Evolutionary conservation across 176 grass and related monocot genomes (phyloP).

Genomic region (Tuctoria greenei): DNA sequence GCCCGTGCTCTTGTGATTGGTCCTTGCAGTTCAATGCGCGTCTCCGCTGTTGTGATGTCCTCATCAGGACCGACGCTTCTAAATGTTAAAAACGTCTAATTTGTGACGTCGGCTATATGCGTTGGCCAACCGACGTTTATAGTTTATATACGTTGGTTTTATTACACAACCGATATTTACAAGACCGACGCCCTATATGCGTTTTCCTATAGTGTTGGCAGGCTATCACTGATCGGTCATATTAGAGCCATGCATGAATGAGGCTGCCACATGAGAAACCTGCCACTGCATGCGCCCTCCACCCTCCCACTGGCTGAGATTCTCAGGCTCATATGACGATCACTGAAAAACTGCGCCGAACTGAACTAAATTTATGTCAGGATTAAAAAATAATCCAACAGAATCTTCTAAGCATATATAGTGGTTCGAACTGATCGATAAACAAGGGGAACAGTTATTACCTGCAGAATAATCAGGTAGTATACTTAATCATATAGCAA

Average conservation of each 20-base stretch:
- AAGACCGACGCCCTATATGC: too few species aligned
- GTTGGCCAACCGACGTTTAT: too few species aligned
- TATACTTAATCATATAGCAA: constrained; percentile 11
- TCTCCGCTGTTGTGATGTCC: too few species aligned
- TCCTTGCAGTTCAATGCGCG: too few species aligned
- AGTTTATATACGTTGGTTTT: too few species aligned
- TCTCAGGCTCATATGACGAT: constrained; percentile 37
- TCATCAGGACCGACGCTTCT: too few species aligned
- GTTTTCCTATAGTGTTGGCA: too few species aligned
- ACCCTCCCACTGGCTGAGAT: constrained; percentile 36
- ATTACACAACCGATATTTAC: too few species aligned
- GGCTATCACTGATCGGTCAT: too few species aligned
- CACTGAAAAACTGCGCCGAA: constrained; percentile 40
- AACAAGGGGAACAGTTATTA: constrained; percentile 27
- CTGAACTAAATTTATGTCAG: constrained; percentile 41
- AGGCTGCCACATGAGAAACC: constrained; percentile 48
- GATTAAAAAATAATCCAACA: constrained; percentile 40
- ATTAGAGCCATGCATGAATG: constrained; percentile 37
- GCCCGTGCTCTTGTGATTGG: too few species aligned
- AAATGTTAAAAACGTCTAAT: too few species aligned
- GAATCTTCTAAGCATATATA: constrained; percentile 23
- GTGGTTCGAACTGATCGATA: constrained; percentile 39
- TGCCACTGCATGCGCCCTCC: constrained; percentile 43
- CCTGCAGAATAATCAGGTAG: not conserved
- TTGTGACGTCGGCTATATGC: too few species aligned